A percentile compares a stretch with the other conserved stretches of the same genome.
phyloP scores from a whole-genome alignment of 208 protist genomes.

The Phytomonas sp. region DNA sequence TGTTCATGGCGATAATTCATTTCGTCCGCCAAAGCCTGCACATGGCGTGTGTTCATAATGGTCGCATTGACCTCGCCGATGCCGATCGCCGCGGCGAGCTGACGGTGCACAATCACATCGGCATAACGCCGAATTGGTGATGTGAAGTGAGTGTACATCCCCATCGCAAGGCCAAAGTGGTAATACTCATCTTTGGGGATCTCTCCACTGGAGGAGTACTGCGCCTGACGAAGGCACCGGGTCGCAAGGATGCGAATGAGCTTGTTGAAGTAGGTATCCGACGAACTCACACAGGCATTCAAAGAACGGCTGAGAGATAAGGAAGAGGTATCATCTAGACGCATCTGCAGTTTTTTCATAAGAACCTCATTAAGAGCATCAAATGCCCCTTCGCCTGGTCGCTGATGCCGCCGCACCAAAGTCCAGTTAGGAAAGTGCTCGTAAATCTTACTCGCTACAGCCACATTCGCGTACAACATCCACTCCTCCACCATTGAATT shows the following conservation, averaged over 20 bases:
- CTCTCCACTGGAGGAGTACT: slow-evolving; percentile 88
- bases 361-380: slow-evolving; percentile 81
- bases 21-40: slow-evolving; percentile 71
- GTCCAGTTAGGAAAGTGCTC: slow-evolving; percentile 76
- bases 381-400: slow-evolving; percentile 75
- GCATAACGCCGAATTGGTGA: slow-evolving; percentile 93
- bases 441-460: slow-evolving; percentile 77
- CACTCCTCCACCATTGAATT: slow-evolving; percentile 96
- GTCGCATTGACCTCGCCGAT: slow-evolving; percentile 27
- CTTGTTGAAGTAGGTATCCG: slow-evolving; percentile 86
- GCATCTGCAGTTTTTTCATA: slow-evolving; percentile 36
- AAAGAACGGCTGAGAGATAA: slow-evolving; percentile 83
- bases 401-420: slow-evolving; percentile 85
- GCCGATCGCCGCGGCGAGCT: slow-evolving; percentile 77
- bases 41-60: slow-evolving; percentile 23
- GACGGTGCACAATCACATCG: slow-evolving; percentile 92
- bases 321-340: slow-evolving; percentile 76
- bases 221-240: slow-evolving; percentile 87
- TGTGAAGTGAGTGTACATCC: slow-evolving; percentile 95
- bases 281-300: slow-evolving; percentile 56
- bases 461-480: slow-evolving; percentile 95
- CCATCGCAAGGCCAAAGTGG: slow-evolving; percentile 92
- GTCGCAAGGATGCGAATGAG: slow-evolving; percentile 89
- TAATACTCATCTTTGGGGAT: slow-evolving; percentile 78
- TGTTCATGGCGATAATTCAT: slow-evolving; percentile 91